Evolutionary conservation across 2,329 filamentous ascomycete genomes (phyloP), one percentile per base, ranked within the genome.

Genomic region (Phialophora verrucosa): DNA sequence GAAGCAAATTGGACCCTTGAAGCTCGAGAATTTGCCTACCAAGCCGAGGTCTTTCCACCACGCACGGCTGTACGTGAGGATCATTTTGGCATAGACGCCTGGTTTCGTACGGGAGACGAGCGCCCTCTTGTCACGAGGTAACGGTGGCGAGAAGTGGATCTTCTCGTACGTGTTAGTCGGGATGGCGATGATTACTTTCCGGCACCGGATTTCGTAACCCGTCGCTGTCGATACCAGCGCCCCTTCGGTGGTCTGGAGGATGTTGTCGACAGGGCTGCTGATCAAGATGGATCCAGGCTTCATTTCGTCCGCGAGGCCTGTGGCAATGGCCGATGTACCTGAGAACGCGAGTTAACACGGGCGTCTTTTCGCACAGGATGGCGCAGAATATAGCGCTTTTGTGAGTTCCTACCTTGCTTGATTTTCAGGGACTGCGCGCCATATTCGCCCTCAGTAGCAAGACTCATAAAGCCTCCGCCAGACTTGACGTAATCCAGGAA

Each of bases 401-500:
- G 35, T 14, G 72, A 66, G 67, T 83, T 80, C 0, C 78, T 83
- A 5, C 84, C 84, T 64, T 82, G 75, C 2, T 78, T 76, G 17
- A 83, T 70, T 1, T 83, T 78, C 6, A 87, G 76, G 66, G 84
- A 80, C 69, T 86, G 83, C 0, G 81, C 85, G 6, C 85, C 85
- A 42, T 79, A 70, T 63, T 83, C 81, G n/a, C 76, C 71, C 67
- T 87, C 85, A 0, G 83, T 84, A 0, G 82, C 77, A 78, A 87
- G 83, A 42, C 80, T 75, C 63, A 83, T 64, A 0, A 87, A 75
- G 0, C 86, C 85, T 2, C 80, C 80, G 3, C 83, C 82, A 4
- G 78, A 80, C 67, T 81, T 82, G 77, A 82, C 83, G 74, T 87
- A 86, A 71, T 85, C 78, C 12, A 87, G 76, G 69, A 87, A 85